Evolutionary conservation across 140 eudicot species (phyloP), one percentile per base, ranked within the genome.

Genomic region (Erigeron philadelphicus): DNA sequence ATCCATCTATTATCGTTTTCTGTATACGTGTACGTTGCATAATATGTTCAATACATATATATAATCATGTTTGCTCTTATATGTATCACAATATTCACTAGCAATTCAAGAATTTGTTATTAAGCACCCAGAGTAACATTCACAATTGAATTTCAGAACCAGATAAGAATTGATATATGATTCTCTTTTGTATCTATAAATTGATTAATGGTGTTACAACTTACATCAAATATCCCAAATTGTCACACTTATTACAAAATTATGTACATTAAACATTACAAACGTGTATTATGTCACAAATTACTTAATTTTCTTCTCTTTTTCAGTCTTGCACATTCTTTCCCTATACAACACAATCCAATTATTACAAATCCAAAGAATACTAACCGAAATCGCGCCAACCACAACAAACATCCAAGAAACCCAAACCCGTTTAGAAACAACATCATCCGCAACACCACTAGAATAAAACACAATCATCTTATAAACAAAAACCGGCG

Each of bases 391-490:
- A 71, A 93, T 89, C 13, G 93, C 98, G 68, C 53, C 71, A 15
- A 75, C 64, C 13, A 85, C 88, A 6, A 89, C 89, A 12, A 66
- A 55, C 56, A 89, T 66, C 98, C 98, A 93, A 56, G 96, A 88
- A 68, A 84, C 73, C 96, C 98, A 93, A 70, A 83, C 72, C 96
- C 98, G 86, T 19, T 41, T 93, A 7, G 96, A 96, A 5, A 93
- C 71, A 46, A 83, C 95, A 59, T 38, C 45, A 61, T 87, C 85
- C 8, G 80, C 95, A 41, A 17, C 85, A 68, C 95, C 96, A 76
- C 84, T 82, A 8, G 79, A 59, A 74, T 88, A 93, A 62, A 84
- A 85, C 31, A 2, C 61, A 61, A 79, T 71, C 95, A 93, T 86
- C 46, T 68, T 55, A 17, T 68, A 86, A 49, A 93, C 89, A 77